Base-by-base conservation (phyloP, 2,329 filamentous ascomycete genomes). In the Cadophora sp. region DNA sequence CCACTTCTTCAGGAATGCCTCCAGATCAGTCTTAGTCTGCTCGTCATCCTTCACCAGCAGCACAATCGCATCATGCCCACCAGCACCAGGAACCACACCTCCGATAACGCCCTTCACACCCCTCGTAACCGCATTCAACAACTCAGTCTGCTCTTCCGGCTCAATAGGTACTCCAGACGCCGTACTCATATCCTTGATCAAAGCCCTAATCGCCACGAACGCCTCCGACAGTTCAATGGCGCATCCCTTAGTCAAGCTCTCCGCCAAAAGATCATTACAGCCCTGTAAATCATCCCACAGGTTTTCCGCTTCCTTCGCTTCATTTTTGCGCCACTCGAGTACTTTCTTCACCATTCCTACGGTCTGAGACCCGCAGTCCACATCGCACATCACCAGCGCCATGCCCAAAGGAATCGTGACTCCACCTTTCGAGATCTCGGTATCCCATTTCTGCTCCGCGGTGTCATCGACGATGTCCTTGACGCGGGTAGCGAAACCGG, bases 341-440 rank as follows among this genome's bases (percentile, higher is more conserved):
- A 99, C 92, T 77, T 92, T 88, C 82, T 95, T 97, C 46, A 97
- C 96, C 96, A 99, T 98, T 16, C 93, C 88, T 0, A 97, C 94
- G 8, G 95, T 98, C 82, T 97, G 88, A 60, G 91, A 95, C 37
- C 96, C 96, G 77, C 94, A 97, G 78, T 97, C 93, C 7, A 99
- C 96, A 77, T 99, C 96, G 77, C 94, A 97, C 91, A 99, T 96
- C 69, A 97, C 87, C 73, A 98, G 84, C 27, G 91, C 87, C 73
- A 97, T 82, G 0, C 92, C 93, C 0, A 79, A 75, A 0, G 95
- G 94, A 68, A 98, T 84, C 69, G 84, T 85, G 63, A 95, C 89
- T 19, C 84, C 86, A 5, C 90, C 88, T 75, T 93, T 91, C 37
- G 82, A 80, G 60, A 97, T 89, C 75, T 94, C 89, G 0, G 89